Evolutionary conservation across 2,329 filamentous ascomycete species (phyloP).

Genomic region (Balansia obtecta): DNA sequence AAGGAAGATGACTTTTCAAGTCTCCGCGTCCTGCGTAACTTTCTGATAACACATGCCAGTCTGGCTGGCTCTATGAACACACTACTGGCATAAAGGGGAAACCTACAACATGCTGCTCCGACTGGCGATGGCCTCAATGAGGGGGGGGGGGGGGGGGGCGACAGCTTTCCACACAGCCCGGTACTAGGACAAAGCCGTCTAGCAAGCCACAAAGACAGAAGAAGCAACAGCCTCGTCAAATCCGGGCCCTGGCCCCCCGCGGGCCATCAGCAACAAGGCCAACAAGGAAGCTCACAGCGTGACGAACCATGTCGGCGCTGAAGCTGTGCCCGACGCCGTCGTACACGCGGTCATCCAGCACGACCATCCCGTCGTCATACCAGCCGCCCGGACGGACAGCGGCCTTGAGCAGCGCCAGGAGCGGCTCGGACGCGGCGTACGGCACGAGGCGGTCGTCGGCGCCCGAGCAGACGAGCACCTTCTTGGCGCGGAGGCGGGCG

Average conservation of each 20-base stretch:
- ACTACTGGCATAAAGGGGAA: too few species aligned
- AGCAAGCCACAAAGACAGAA: too few species aligned
- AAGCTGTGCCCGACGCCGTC: slow-evolving; percentile 59
- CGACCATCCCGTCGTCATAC: slow-evolving; percentile 43
- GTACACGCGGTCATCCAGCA: slow-evolving; percentile 55
- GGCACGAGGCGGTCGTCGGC: slow-evolving; percentile 62
- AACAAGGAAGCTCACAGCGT: slow-evolving; percentile 52
- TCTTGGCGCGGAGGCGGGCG: slow-evolving; percentile 44
- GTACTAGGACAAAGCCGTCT: too few species aligned
- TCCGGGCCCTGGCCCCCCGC: slow-evolving; percentile 17
- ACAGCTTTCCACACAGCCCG: too few species aligned
- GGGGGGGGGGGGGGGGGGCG: too few species aligned
- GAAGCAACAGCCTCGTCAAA: too few species aligned
- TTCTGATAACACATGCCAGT: too few species aligned
- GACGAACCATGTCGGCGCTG: slow-evolving; percentile 50
- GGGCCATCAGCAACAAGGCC: slow-evolving; percentile 27
- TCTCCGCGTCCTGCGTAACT: too few species aligned
- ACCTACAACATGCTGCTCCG: too few species aligned
- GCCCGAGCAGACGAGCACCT: slow-evolving; percentile 51
- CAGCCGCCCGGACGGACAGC: slow-evolving; percentile 30
- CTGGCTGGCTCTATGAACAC: too few species aligned
- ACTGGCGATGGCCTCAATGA: too few species aligned
- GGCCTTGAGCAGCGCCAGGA: slow-evolving; percentile 48
- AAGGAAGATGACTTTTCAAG: too few species aligned
- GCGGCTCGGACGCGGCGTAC: slow-evolving; percentile 45